Percentiles rank a stretch among this genome's conserved stretches.
phyloP scores from a whole-genome alignment of 139 green algal genomes.

The Parachlorella kessleri region DNA sequence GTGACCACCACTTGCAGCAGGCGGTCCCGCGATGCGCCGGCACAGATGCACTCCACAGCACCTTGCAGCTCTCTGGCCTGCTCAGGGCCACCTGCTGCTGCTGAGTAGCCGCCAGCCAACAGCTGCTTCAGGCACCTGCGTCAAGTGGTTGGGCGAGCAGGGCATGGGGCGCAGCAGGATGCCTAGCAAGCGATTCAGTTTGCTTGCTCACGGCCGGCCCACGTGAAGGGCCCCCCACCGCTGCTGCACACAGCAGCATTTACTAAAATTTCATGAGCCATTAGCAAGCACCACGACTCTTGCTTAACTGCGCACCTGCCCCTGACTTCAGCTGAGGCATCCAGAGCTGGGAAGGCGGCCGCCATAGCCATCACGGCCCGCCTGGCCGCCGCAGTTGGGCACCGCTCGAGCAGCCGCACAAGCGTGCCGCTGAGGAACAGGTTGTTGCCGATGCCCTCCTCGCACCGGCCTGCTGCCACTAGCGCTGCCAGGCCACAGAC shows the following conservation, averaged over 20 bases:
- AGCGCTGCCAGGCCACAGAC: conserved; percentile 50
- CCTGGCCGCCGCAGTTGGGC: background rate
- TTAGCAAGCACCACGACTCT: no score
- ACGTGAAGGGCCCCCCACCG: no score
- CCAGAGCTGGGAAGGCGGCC: conserved; percentile 29
- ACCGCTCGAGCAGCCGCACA: conserved; percentile 23
- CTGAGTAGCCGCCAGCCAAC: background rate
- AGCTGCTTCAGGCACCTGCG: conserved; percentile 29
- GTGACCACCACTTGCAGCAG: background rate
- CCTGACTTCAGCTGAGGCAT: conserved; percentile 34
- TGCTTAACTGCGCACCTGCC: background rate
- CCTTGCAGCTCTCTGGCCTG: background rate
- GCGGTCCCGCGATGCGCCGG: background rate
- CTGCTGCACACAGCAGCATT: no score
- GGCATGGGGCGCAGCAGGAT: no score
- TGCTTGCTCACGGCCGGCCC: no score
- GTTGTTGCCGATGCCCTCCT: background rate
- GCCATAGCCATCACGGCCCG: conserved; percentile 45
- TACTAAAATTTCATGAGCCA: no score
- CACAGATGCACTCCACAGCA: background rate
- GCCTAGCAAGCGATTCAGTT: no score
- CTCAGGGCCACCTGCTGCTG: background rate
- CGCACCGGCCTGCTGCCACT: conserved; percentile 29
- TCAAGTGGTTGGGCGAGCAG: no score
- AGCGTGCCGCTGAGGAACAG: conserved; percentile 13